Conservation (phyloP, 768 basidiomycete genomes). For the Exidia glandulosa region DNA sequence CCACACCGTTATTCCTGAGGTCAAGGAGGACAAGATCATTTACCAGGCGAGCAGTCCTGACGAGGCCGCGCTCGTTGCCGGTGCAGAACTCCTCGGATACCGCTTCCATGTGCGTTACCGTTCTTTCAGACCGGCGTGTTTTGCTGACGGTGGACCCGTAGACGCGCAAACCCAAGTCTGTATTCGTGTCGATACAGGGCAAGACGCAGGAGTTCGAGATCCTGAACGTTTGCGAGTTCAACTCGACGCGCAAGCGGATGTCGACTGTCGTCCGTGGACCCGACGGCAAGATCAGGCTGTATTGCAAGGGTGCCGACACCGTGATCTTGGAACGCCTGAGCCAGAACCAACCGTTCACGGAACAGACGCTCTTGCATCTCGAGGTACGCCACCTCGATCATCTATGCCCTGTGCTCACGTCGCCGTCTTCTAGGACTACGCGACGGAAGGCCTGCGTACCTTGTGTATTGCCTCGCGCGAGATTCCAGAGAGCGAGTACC, state of each 20-base stretch:
- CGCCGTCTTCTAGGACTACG: slow-evolving; percentile 57
- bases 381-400: slow-evolving; percentile 49
- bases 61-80: slow-evolving; percentile 90
- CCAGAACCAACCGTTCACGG: slow-evolving; percentile 66
- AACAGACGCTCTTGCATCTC: slow-evolving; percentile 79
- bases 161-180: slow-evolving; percentile 93
- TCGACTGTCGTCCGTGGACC: slow-evolving; percentile 84
- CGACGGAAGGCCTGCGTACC: slow-evolving; percentile 91
- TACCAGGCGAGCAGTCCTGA: slow-evolving; percentile 98
- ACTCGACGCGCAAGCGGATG: slow-evolving; percentile 96
- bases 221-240: slow-evolving; percentile 97
- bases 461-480: slow-evolving; percentile 95
- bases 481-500: slow-evolving; percentile 82
- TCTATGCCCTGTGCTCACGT: neutral
- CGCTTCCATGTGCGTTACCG: slow-evolving; percentile 72
- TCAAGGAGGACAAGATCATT: slow-evolving; percentile 67
- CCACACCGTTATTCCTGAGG: slow-evolving; percentile 96
- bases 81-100: slow-evolving; percentile 85
- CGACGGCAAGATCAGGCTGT: slow-evolving; percentile 86
- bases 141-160: slow-evolving; percentile 28
- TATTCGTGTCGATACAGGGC: slow-evolving; percentile 76
- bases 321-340: slow-evolving; percentile 92
- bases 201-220: slow-evolving; percentile 72
- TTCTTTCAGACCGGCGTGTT: neutral
- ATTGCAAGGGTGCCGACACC: slow-evolving; percentile 95